Percentiles rank a stretch among this genome's conserved stretches.
Conservation (phyloP, 164 flowering plant species). For the Chloranthus sessilifolius region DNA sequence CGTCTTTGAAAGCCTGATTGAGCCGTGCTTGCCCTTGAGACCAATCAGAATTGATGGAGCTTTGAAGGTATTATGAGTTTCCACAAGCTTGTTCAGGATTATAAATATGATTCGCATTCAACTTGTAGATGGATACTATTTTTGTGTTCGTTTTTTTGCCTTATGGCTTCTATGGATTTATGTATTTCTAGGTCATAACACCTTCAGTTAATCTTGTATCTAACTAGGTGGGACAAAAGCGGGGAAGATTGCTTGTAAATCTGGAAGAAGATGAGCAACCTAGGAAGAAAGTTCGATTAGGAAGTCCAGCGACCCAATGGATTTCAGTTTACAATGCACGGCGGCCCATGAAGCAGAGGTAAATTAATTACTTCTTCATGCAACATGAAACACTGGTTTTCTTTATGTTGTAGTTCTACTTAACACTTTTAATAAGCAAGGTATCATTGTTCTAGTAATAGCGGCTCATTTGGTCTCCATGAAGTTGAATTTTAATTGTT, state of each 20-base stretch:
- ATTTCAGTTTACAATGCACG: conserved; percentile 87
- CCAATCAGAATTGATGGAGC: conserved; percentile 85
- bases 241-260: conserved; percentile 63
- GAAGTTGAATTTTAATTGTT: not conserved
- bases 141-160: not conserved
- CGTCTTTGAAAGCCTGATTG: conserved; percentile 64
- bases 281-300: conserved; percentile 76
- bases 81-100: conserved; percentile 6
- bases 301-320: conserved; percentile 96
- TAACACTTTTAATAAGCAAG: not conserved
- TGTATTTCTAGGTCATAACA: not conserved
- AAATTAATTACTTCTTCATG: conserved; percentile 8
- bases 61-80: conserved; percentile 43
- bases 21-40: conserved; percentile 39
- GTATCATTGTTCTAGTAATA: not conserved
- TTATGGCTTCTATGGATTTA: not conserved
- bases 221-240: conserved; percentile 76
- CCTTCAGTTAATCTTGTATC: not conserved
- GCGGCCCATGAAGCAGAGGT: conserved; percentile 94
- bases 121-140: no score
- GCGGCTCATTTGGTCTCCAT: not conserved
- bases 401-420: not conserved
- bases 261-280: conserved; percentile 89
- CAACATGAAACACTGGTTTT: not conserved
- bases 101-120: not conserved